phyloP scores from a whole-genome alignment of 768 basidiomycete genomes.

The Tricholoma flavovirens region DNA sequence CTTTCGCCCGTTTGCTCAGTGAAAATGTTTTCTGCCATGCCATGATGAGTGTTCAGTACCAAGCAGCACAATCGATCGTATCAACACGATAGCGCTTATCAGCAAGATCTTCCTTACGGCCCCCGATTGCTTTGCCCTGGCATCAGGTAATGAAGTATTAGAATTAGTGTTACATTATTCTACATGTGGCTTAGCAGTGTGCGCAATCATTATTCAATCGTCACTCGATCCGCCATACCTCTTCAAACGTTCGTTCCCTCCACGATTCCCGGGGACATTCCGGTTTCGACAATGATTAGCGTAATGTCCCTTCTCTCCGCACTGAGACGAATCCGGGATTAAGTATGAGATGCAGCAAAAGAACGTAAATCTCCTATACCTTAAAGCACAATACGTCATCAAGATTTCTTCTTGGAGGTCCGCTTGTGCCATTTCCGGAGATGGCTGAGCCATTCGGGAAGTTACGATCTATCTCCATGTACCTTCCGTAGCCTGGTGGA shows the following conservation, averaged over 20 bases:
- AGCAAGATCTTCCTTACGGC: not conserved
- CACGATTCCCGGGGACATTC: constrained; percentile 87
- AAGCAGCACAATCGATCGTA: not conserved
- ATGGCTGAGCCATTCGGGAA: constrained; percentile 20
- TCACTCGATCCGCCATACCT: constrained; percentile 28
- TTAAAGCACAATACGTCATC: constrained; percentile 88
- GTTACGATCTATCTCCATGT: constrained; percentile 65
- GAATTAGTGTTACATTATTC: not conserved
- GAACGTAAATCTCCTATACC: constrained; percentile 32
- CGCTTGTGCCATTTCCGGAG: constrained; percentile 21
- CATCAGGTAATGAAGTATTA: not conserved
- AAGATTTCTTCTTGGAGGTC: constrained; percentile 59
- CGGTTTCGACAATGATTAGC: constrained; percentile 90
- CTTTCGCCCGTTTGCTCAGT: constrained; percentile 46
- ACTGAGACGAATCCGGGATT: constrained; percentile 37
- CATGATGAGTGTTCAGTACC: constrained; percentile 38
- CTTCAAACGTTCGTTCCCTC: constrained; percentile 63
- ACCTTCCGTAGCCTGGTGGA: constrained; percentile 88
- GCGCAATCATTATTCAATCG: not conserved
- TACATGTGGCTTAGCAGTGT: not conserved
- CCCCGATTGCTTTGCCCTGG: not conserved
- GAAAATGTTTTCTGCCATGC: constrained; percentile 88
- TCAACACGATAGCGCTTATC: not conserved
- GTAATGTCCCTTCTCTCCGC: constrained; percentile 91
- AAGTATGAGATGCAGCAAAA: not conserved